These are phyloP conservation scores for Prototheca wickerhamii DNA, from an alignment of 163 green algal species.

Conservation along the genomic window DNA sequence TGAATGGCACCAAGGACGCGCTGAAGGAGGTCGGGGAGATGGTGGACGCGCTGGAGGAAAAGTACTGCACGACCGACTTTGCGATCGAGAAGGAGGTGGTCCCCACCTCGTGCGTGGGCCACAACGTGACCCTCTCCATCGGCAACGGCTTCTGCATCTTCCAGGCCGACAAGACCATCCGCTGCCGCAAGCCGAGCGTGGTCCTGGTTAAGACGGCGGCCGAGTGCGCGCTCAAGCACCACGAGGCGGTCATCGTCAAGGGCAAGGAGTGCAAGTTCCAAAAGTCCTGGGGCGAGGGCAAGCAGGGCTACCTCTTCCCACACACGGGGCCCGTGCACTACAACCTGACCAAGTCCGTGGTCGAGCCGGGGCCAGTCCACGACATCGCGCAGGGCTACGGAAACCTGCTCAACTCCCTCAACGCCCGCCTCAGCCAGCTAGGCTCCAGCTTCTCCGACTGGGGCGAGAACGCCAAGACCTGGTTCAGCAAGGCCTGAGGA, in stretches of 20 bases:
- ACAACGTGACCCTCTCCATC: slow-evolving; percentile 9
- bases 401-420: no score
- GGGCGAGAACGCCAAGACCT: no score
- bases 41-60: not conserved
- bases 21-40: not conserved
- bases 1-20: not conserved
- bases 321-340: not conserved
- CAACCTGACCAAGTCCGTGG: slow-evolving; percentile 1
- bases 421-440: no score
- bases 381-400: no score
- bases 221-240: slow-evolving; percentile 3
- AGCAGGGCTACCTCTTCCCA: slow-evolving; percentile 5
- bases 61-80: not conserved
- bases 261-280: slow-evolving; percentile 16
- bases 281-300: slow-evolving; percentile 5
- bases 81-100: not conserved
- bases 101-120: not conserved
- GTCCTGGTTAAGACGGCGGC: slow-evolving; percentile 2
- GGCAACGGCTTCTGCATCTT: slow-evolving; percentile 5
- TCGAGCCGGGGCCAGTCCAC: no score
- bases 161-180: slow-evolving; percentile 5
- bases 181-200: slow-evolving; percentile 5
- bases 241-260: not conserved
- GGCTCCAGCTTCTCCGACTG: no score
- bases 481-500: no score